Evolutionary conservation across 2,329 filamentous ascomycete genomes (phyloP).

Genomic region (Fonsecaea multimorphosa): DNA sequence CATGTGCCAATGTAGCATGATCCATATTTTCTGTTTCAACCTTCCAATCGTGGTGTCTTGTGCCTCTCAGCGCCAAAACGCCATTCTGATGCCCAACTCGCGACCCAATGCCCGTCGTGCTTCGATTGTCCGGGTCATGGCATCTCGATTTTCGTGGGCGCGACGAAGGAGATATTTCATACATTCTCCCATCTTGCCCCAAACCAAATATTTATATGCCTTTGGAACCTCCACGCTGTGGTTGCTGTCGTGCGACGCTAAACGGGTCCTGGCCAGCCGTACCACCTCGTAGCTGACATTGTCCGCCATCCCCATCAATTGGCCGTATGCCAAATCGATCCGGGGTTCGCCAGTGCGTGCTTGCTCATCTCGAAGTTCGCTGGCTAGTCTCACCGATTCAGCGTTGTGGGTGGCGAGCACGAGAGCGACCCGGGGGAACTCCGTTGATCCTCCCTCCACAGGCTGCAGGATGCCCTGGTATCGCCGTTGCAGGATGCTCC

Average conservation of each 20-base stretch:
- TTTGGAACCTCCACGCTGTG: slow-evolving; percentile 49
- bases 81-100: slow-evolving; percentile 54
- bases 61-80: slow-evolving; percentile 25
- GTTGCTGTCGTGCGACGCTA: slow-evolving; percentile 44
- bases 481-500: slow-evolving; percentile 67
- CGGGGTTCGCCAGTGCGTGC: slow-evolving; percentile 47
- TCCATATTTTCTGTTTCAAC: not conserved
- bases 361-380: slow-evolving; percentile 57
- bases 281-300: slow-evolving; percentile 63
- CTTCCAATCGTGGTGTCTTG: slow-evolving; percentile 25
- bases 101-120: slow-evolving; percentile 58
- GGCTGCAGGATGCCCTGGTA: slow-evolving; percentile 64
- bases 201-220: slow-evolving; percentile 63
- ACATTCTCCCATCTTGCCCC: slow-evolving; percentile 71
- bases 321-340: slow-evolving; percentile 60
- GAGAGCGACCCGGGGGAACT: slow-evolving; percentile 66
- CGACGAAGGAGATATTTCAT: slow-evolving; percentile 72
- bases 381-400: slow-evolving; percentile 66
- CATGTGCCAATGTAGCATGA: not conserved
- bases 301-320: slow-evolving; percentile 67
- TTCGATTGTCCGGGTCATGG: slow-evolving; percentile 60
- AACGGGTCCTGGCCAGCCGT: slow-evolving; percentile 50
- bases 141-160: slow-evolving; percentile 68
- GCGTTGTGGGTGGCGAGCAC: slow-evolving; percentile 86
- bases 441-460: slow-evolving; percentile 47